Evolutionary conservation across 2,329 filamentous ascomycete genomes (phyloP).

Genomic region (Aureobasidium sp.): DNA sequence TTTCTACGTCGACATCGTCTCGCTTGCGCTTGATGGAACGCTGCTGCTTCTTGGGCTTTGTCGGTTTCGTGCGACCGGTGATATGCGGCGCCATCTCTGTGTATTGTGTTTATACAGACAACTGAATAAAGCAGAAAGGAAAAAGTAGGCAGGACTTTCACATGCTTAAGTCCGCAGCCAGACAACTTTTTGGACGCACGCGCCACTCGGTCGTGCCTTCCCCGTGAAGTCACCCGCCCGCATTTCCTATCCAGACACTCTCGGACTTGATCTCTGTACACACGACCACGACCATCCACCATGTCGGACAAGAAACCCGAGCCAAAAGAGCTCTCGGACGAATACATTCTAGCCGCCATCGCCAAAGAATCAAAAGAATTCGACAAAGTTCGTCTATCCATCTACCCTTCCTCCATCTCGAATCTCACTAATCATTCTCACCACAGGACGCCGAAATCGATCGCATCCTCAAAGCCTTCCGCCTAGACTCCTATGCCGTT

Average conservation of each 20-base stretch:
- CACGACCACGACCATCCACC: constrained; percentile 1
- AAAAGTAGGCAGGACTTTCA: constrained; percentile 6
- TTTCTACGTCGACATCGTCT: constrained; percentile 39
- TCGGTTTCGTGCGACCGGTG: constrained; percentile 36
- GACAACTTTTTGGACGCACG: constrained; percentile 7
- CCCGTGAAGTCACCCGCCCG: neutral
- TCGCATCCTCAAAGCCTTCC: constrained; percentile 84
- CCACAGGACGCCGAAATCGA: constrained; percentile 85
- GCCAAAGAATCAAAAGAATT: constrained; percentile 84
- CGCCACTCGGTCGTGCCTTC: neutral
- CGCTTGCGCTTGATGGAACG: constrained; percentile 46
- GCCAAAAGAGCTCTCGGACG: constrained; percentile 35
- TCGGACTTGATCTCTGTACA: neutral
- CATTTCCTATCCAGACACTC: neutral
- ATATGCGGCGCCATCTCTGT: constrained; percentile 8
- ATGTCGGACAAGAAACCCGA: constrained; percentile 44
- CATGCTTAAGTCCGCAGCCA: neutral
- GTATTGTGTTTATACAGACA: neutral
- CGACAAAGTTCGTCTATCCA: constrained; percentile 55
- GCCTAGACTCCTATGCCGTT: constrained; percentile 78
- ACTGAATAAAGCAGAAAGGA: neutral
- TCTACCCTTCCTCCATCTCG: neutral
- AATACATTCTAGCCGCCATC: constrained; percentile 70
- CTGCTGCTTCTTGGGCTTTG: constrained; percentile 49
- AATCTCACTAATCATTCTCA: neutral